Evolutionary conservation across 257 asterid species (phyloP), one percentile per base, ranked within the genome.

Genomic region (Petrea volubilis): DNA sequence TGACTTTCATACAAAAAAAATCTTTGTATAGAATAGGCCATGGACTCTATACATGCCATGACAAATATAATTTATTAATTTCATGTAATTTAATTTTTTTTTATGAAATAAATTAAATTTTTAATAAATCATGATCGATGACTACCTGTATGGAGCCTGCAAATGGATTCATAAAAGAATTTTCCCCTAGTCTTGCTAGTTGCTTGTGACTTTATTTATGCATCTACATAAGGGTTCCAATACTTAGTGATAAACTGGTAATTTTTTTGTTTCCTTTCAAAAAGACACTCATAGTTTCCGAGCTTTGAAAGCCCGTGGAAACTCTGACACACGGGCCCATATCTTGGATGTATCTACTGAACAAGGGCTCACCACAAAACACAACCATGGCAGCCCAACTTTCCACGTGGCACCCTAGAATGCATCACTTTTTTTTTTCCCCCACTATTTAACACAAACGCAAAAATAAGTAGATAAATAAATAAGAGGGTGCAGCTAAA

Each of bases 331-430:
- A 14, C 20, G 76, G 62, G 53, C 68, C 70, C 64, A 64, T 29
- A 5, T 49, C 33, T 58, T 72, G 47, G 73, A 78, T 78, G 51
- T 51, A 51, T 40, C 68, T 36, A 72, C 75, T 67, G 61, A 60
- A 53, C 29, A 49, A 36, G 64, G 67, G 6, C 77, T 79, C 76
- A 69, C 55, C 51, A 40, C 40, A 40, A 50, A 51, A 72, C 73
- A 71, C 70, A 72, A 68, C 76, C 34, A 61, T 17, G 41, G 74
- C 59, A 50, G 60, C 68, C 70, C 77, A 51, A 44, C 7, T 62
- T 36, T 41, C 78, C 77, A 77, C 85, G 80, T 73, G 79, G 52
- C 67, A 24, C 70, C 62, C 71, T 43, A 44, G n/a, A 23, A 72
- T 64, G 28, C 73, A 40, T 58, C 57, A 63, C 20, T 29, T 14